phyloP scores from a whole-genome alignment of 441 rosid genomes.

The Mallotus repandus region DNA sequence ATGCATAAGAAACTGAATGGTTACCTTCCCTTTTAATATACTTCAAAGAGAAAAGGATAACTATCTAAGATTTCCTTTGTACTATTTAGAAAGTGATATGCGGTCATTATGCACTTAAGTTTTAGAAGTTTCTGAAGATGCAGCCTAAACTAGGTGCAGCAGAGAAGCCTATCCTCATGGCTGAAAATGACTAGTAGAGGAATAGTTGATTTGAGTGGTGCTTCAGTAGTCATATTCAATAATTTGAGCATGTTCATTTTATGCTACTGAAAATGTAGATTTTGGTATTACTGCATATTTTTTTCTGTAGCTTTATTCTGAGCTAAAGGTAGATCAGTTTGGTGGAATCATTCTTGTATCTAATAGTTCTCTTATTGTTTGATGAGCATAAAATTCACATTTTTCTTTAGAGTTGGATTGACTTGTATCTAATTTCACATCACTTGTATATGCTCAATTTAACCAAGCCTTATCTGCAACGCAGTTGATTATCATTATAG shows the following conservation, averaged over 20 bases:
- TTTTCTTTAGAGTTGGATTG: neutral
- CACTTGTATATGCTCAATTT: neutral
- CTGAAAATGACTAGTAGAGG: neutral
- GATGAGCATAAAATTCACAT: neutral
- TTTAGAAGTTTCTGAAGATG: neutral
- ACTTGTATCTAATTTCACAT: neutral
- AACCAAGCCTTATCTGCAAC: neutral
- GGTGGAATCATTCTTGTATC: neutral
- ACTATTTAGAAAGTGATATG: neutral
- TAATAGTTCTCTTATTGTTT: neutral
- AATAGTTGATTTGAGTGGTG: neutral
- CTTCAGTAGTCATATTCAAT: neutral
- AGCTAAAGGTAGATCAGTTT: neutral
- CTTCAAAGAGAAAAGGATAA: neutral
- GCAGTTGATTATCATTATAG: neutral
- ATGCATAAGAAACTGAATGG: neutral
- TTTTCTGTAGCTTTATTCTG: neutral
- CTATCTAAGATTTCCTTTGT: neutral
- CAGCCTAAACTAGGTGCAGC: neutral
- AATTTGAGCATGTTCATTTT: neutral
- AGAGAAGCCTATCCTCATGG: neutral
- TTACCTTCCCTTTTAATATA: neutral
- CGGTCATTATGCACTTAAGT: neutral
- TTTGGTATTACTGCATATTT: neutral
- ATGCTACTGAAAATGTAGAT: neutral